phyloP scores from a whole-genome alignment of 2,329 filamentous ascomycete genomes.

The Zarea fungicola region DNA sequence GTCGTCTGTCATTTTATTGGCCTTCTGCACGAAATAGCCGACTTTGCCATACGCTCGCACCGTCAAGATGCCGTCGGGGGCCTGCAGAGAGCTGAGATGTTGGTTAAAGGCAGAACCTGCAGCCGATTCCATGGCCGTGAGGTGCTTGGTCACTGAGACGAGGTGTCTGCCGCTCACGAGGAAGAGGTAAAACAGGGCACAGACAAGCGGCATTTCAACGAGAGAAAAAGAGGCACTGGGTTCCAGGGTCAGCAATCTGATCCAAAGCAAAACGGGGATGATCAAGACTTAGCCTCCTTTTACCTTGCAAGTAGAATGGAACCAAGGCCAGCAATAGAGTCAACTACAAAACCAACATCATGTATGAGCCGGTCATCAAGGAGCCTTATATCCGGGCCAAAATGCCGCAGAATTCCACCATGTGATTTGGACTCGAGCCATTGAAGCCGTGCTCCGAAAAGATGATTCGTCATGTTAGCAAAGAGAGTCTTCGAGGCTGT shows the following conservation, averaged over 20 bases:
- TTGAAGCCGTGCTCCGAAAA: neutral
- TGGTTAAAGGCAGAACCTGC: constrained; percentile 68
- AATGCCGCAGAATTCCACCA: neutral
- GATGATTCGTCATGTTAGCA: neutral
- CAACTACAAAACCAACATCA: neutral
- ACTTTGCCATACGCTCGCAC: constrained; percentile 64
- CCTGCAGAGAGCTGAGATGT: constrained; percentile 53
- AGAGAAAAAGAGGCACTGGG: too few relatives aligned
- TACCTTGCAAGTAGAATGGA: neutral
- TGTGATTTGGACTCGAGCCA: neutral
- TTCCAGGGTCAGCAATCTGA: too few relatives aligned
- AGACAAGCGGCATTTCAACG: too few relatives aligned
- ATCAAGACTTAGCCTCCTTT: too few relatives aligned
- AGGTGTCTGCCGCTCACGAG: too few relatives aligned
- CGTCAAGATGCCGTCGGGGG: constrained; percentile 60
- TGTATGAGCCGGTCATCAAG: neutral
- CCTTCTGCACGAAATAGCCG: constrained; percentile 54
- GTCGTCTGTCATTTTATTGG: constrained; percentile 37
- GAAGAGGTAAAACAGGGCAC: too few relatives aligned
- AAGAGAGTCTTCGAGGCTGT: neutral
- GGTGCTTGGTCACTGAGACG: too few relatives aligned
- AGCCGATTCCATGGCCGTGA: constrained; percentile 64
- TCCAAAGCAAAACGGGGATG: too few relatives aligned
- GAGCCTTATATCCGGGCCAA: neutral
- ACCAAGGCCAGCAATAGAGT: neutral